phyloP scores from a whole-genome alignment of 441 rosid species.

The Eruca vesicaria region DNA sequence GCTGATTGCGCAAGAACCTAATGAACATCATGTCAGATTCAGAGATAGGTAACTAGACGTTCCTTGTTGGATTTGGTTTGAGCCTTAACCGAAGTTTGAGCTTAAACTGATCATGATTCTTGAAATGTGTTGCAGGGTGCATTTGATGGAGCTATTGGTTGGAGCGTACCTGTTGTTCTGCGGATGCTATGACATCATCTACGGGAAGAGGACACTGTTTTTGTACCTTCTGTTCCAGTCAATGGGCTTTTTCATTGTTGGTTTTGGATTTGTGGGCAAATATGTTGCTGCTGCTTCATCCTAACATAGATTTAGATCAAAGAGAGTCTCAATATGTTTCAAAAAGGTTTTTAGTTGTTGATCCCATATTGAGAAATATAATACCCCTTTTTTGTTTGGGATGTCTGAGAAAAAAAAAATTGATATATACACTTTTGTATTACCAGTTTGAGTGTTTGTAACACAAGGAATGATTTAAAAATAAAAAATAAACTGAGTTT shows the following conservation, averaged over 20 bases:
- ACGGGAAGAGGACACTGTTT: conserved; percentile 42
- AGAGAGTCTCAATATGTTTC: conserved; percentile 20
- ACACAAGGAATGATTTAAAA: no score
- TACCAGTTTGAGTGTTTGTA: conserved; percentile 5
- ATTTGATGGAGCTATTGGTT: conserved; percentile 44
- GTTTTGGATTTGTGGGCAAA: conserved; percentile 53
- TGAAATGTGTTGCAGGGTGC: conserved; percentile 35
- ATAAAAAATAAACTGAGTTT: no score
- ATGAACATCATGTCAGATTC: conserved; percentile 37
- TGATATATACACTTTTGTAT: neutral
- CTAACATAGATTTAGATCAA: conserved; percentile 5
- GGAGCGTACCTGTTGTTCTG: conserved; percentile 49
- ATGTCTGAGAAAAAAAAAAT: neutral
- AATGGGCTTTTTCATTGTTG: conserved; percentile 49
- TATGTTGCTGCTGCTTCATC: conserved; percentile 37
- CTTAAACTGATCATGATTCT: neutral
- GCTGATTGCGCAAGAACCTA: conserved; percentile 26
- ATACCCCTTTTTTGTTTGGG: neutral
- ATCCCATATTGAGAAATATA: conserved; percentile 22
- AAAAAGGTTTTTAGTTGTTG: conserved; percentile 11
- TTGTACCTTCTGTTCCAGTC: conserved; percentile 49
- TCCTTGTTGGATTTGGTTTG: neutral
- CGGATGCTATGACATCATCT: conserved; percentile 46
- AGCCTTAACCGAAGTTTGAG: neutral
- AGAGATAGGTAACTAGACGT: conserved; percentile 41